phyloP scores from a whole-genome alignment of 257 asterid genomes.

The Paulownia fortunei region DNA sequence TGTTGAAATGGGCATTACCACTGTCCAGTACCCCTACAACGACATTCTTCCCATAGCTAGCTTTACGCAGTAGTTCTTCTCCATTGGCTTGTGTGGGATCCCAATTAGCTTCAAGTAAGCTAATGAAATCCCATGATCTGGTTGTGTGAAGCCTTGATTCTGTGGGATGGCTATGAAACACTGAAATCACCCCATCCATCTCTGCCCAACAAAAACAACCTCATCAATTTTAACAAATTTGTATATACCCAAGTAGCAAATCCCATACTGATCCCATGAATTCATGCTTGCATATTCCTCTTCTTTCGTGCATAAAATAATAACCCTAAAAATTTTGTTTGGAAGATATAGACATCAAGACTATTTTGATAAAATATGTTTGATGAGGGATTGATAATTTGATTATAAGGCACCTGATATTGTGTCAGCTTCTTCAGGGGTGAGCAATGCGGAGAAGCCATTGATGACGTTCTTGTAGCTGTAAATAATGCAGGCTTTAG shows the following conservation, averaged over 20 bases:
- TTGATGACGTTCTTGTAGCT: constrained; percentile 55
- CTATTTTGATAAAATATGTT: not conserved
- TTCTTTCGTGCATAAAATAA: too few species aligned
- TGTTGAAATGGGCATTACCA: constrained; percentile 30
- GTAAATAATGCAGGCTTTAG: constrained; percentile 42
- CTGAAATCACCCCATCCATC: constrained; percentile 55
- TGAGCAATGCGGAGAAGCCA: constrained; percentile 65
- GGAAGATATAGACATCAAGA: too few species aligned
- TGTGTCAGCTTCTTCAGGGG: constrained; percentile 48
- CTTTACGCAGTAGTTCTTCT: constrained; percentile 34
- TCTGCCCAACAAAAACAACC: constrained; percentile 31
- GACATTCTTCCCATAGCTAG: constrained; percentile 43
- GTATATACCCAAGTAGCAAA: too few species aligned
- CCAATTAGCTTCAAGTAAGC: constrained; percentile 42
- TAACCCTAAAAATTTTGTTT: too few species aligned
- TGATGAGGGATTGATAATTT: too few species aligned
- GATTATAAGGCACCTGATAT: constrained; percentile 37
- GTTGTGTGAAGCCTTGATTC: constrained; percentile 50
- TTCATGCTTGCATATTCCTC: too few species aligned
- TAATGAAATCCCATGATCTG: constrained; percentile 59
- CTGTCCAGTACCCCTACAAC: constrained; percentile 45
- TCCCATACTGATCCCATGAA: too few species aligned
- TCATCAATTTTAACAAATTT: not conserved
- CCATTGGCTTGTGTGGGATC: constrained; percentile 14
- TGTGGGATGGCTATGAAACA: constrained; percentile 47